Conservation (phyloP, 164 flowering plant species). For the Vitis rupestris region DNA sequence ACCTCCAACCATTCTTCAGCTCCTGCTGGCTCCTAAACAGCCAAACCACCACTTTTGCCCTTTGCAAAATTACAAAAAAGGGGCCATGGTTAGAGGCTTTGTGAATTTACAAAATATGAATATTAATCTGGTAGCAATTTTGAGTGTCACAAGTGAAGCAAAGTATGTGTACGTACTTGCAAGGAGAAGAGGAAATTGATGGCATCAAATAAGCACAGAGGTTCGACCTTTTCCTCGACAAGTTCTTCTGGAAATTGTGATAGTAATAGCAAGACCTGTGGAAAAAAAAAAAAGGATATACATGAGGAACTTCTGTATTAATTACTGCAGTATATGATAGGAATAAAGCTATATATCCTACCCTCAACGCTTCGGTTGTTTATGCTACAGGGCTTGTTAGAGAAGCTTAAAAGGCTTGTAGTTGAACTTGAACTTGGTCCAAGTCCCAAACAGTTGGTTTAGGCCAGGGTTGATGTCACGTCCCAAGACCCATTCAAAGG, state of each 20-base stretch:
- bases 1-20: slow-evolving; percentile 42
- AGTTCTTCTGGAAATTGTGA: slow-evolving; percentile 49
- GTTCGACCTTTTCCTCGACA: slow-evolving; percentile 44
- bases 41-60: slow-evolving; percentile 37
- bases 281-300: neutral
- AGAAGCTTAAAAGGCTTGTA: too few relatives aligned
- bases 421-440: too few relatives aligned
- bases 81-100: too few relatives aligned
- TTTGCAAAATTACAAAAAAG: neutral
- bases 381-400: too few relatives aligned
- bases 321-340: neutral
- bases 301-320: neutral
- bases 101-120: too few relatives aligned
- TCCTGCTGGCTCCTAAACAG: slow-evolving; percentile 47
- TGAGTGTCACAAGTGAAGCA: too few relatives aligned
- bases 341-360: slow-evolving; percentile 4
- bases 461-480: too few relatives aligned
- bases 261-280: slow-evolving; percentile 43
- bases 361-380: slow-evolving; percentile 34
- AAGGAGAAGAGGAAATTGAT: slow-evolving; percentile 50
- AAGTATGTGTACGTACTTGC: slow-evolving; percentile 27
- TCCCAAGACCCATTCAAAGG: too few relatives aligned
- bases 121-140: too few relatives aligned
- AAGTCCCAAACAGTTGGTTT: too few relatives aligned
- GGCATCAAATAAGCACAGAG: slow-evolving; percentile 36